A percentile compares a stretch with the other conserved stretches of the same genome.
phyloP scores from a whole-genome alignment of 164 flowering plant species.

The Magnolia sinica region DNA sequence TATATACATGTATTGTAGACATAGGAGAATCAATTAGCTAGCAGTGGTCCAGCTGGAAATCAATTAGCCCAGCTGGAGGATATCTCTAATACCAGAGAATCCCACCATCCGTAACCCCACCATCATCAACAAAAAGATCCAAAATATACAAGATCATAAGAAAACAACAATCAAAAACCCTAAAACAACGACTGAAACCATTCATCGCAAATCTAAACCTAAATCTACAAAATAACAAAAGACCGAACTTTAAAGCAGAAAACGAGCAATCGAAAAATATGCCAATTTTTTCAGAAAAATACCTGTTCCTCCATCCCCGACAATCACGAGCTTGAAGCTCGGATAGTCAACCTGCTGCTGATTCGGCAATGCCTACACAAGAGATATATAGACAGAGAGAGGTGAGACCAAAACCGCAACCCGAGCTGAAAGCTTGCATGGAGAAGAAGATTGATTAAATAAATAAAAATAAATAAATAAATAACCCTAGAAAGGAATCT shows the following conservation, averaged over 20 bases:
- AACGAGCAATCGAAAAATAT: not conserved
- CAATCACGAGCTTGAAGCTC: constrained; percentile 34
- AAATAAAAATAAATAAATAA: too few species aligned
- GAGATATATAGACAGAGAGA: not conserved
- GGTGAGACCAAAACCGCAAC: not conserved
- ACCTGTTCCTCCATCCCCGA: constrained; percentile 29
- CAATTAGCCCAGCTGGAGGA: too few species aligned
- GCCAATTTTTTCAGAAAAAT: not conserved
- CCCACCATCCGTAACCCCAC: too few species aligned
- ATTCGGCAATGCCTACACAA: constrained; percentile 17
- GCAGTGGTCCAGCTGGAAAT: too few species aligned
- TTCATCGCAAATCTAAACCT: not conserved
- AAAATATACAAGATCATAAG: not conserved
- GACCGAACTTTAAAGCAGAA: not conserved
- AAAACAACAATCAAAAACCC: not conserved
- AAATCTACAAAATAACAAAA: not conserved
- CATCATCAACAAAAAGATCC: too few species aligned
- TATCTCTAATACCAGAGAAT: too few species aligned
- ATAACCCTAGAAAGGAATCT: not conserved
- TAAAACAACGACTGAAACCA: not conserved
- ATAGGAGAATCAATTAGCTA: too few species aligned
- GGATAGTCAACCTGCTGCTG: constrained; percentile 25
- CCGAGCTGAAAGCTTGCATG: not conserved
- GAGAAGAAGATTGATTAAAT: not conserved
- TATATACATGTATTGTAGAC: too few species aligned